phyloP scores from a whole-genome alignment of 352 stramenopile genomes.

The Phytophthora cajani region DNA sequence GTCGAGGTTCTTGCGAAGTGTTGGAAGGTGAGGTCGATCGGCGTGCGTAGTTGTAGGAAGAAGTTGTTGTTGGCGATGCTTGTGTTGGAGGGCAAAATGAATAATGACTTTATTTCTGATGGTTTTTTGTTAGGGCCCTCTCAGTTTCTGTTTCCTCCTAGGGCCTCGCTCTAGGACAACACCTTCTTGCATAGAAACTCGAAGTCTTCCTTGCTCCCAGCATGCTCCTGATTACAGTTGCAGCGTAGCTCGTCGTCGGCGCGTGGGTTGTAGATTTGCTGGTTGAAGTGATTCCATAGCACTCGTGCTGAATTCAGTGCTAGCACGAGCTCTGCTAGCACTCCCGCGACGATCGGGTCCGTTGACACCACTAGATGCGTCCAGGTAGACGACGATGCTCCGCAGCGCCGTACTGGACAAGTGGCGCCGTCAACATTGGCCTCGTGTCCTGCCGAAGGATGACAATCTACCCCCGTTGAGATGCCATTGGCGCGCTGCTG shows the following conservation, averaged over 20 bases:
- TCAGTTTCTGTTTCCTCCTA: background rate
- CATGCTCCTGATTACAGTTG: background rate
- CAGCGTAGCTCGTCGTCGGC: background rate
- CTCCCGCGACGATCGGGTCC: background rate
- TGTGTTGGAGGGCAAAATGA: background rate
- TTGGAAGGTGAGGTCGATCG: background rate
- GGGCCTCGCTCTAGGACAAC: background rate
- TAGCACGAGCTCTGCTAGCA: background rate
- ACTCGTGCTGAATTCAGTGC: background rate
- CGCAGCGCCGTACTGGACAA: background rate
- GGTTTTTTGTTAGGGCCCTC: background rate
- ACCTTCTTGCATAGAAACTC: background rate
- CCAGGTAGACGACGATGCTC: background rate
- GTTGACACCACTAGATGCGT: background rate
- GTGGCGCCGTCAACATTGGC: background rate
- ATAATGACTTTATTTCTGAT: background rate
- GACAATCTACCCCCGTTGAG: background rate
- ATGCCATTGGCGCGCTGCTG: no score
- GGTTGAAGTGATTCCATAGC: background rate
- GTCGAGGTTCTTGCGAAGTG: background rate
- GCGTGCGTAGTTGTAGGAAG: background rate
- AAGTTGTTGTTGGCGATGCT: background rate
- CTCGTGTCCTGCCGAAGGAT: background rate
- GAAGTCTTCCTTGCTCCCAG: background rate
- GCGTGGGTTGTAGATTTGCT: background rate